phyloP scores from a whole-genome alignment of 2,329 filamentous ascomycete species.

The Pseudopithomyces chartarum region DNA sequence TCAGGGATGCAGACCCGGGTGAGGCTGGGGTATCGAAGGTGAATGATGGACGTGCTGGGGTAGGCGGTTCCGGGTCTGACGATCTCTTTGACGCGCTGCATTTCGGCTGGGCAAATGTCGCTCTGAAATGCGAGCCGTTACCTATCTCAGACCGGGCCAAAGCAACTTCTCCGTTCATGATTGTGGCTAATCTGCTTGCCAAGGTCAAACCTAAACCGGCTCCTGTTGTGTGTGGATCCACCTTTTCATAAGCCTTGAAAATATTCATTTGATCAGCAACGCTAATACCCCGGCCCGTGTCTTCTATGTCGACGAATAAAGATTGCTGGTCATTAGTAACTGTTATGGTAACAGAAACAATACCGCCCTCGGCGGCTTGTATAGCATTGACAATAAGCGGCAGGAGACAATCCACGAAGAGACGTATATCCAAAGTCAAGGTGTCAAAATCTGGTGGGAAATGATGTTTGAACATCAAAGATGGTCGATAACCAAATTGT shows the following conservation, averaged over 20 bases:
- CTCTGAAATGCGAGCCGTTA: conserved; percentile 50
- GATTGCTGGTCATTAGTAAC: conserved; percentile 33
- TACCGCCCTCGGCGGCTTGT: conserved; percentile 46
- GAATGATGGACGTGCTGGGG: conserved; percentile 9
- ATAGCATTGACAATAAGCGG: conserved; percentile 50
- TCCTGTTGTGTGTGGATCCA: conserved; percentile 43
- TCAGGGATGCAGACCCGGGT: conserved; percentile 13
- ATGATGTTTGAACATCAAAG: conserved; percentile 41
- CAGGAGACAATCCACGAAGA: conserved; percentile 51
- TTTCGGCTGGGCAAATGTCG: conserved; percentile 32
- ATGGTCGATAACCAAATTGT: conserved; percentile 29
- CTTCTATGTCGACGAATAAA: conserved; percentile 48
- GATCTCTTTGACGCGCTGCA: conserved; percentile 26
- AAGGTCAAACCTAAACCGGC: conserved; percentile 53
- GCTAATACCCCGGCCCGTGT: conserved; percentile 50
- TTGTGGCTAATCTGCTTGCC: conserved; percentile 48
- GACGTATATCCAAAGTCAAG: conserved; percentile 43
- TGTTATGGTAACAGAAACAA: conserved; percentile 43
- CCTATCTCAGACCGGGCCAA: conserved; percentile 44
- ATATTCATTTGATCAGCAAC: conserved; percentile 44
- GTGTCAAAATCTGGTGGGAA: conserved; percentile 35
- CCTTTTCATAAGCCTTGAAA: conserved; percentile 53
- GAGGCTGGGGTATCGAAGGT: conserved; percentile 20
- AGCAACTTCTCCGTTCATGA: conserved; percentile 46
- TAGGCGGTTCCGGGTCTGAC: conserved; percentile 9